Conservation (phyloP, 1,139 yeast species). For the Kodamaea arcana region DNA sequence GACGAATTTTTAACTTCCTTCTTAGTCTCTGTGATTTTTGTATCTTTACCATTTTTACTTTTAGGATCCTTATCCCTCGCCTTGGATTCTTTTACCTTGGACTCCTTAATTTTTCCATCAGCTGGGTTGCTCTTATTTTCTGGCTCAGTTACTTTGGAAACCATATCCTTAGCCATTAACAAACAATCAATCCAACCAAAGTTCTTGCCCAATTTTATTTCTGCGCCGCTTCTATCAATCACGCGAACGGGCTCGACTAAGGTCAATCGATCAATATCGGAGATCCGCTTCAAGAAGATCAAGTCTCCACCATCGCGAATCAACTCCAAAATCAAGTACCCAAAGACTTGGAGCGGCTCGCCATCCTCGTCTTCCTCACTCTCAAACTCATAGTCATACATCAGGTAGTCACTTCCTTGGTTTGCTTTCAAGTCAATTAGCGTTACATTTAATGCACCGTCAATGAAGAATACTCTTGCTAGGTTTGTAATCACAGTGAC, state of each 20-base stretch:
- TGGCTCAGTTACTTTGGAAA: slow-evolving; percentile 13
- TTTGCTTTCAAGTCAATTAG: slow-evolving; percentile 45
- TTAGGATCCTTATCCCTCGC: neutral
- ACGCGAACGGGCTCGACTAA: slow-evolving; percentile 35
- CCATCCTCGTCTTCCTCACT: slow-evolving; percentile 34
- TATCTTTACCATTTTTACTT: neutral
- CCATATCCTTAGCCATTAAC: slow-evolving; percentile 41
- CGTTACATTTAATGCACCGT: slow-evolving; percentile 34
- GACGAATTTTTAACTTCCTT: slow-evolving; percentile 5
- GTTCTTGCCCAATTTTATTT: slow-evolving; percentile 32
- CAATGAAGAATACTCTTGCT: slow-evolving; percentile 44
- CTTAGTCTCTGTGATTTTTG: neutral
- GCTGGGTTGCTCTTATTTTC: slow-evolving; percentile 2
- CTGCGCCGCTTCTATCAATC: slow-evolving; percentile 29
- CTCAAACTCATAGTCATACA: slow-evolving; percentile 74
- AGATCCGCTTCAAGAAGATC: slow-evolving; percentile 50
- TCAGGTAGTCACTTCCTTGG: slow-evolving; percentile 60
- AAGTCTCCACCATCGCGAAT: slow-evolving; percentile 54
- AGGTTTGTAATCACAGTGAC: slow-evolving; percentile 47
- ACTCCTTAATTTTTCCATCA: neutral
- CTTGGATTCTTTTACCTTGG: neutral
- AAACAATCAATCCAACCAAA: slow-evolving; percentile 49
- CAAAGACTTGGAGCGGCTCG: slow-evolving; percentile 36
- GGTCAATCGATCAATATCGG: slow-evolving; percentile 19
- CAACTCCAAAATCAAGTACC: slow-evolving; percentile 63